Conservation (phyloP, 2,329 filamentous ascomycete genomes). For the Cladophialophora exuberans region DNA sequence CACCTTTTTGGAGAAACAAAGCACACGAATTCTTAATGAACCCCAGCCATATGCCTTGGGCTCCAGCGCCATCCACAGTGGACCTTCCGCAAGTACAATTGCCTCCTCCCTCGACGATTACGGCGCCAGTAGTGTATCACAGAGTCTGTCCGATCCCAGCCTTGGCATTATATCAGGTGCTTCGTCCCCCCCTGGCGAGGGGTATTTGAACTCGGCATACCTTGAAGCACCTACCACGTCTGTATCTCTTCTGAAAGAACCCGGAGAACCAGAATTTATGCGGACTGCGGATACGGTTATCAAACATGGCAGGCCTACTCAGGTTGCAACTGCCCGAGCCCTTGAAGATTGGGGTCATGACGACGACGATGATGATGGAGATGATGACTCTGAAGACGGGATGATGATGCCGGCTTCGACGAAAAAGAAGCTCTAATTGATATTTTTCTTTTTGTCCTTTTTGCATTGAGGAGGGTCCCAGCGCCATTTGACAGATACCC, state of each 20-base stretch:
- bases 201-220: conserved; percentile 40
- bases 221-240: conserved; percentile 14
- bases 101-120: conserved; percentile 52
- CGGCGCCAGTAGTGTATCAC: conserved; percentile 50
- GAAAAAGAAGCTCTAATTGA: conserved; percentile 23
- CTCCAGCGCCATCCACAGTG: conserved; percentile 17
- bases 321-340: conserved; percentile 20
- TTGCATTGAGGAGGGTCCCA: not conserved
- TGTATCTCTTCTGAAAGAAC: conserved; percentile 15
- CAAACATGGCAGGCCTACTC: conserved; percentile 22
- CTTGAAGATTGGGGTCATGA: conserved; percentile 25
- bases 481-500: conserved; percentile 28
- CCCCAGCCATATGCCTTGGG: conserved; percentile 16
- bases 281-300: conserved; percentile 33
- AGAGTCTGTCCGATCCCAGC: conserved; percentile 52
- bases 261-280: conserved; percentile 33
- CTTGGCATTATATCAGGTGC: conserved; percentile 51
- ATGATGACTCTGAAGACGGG: conserved; percentile 32
- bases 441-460: conserved; percentile 9
- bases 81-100: conserved; percentile 49
- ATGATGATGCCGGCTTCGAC: conserved; percentile 31
- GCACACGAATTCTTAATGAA: conserved; percentile 12
- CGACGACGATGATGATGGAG: conserved; percentile 25
- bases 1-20: conserved; percentile 22
- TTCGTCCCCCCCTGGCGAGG: conserved; percentile 49